Conservation (phyloP, 1,284 basidiomycete species). For the Meripilus lineatus region DNA sequence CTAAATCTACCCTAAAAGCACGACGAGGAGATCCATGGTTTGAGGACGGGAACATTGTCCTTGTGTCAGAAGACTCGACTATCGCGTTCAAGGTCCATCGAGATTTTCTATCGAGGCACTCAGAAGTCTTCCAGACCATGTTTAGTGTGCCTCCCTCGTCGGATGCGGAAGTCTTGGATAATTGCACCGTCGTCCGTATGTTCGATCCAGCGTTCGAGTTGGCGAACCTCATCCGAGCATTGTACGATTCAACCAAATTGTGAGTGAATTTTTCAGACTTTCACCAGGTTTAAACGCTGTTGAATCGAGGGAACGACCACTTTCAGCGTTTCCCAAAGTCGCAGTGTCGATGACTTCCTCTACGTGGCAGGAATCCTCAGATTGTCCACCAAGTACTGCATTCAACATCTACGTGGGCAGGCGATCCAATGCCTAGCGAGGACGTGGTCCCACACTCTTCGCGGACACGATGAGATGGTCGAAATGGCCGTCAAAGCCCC, state of each 20-base stretch:
- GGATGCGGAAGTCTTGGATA: constrained; percentile 35
- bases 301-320: not conserved
- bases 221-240: constrained; percentile 45
- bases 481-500: constrained; percentile 41
- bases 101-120: constrained; percentile 53
- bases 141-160: constrained; percentile 42
- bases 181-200: constrained; percentile 48
- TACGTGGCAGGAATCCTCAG: constrained; percentile 49
- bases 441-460: constrained; percentile 49
- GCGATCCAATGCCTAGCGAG: constrained; percentile 45
- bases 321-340: constrained; percentile 33
- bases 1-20: not conserved
- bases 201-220: constrained; percentile 50
- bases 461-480: constrained; percentile 54
- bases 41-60: constrained; percentile 53
- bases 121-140: constrained; percentile 57
- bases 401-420: constrained; percentile 41
- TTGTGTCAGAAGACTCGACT: constrained; percentile 35
- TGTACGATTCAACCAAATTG: constrained; percentile 48
- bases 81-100: constrained; percentile 53
- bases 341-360: constrained; percentile 46
- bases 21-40: constrained; percentile 46
- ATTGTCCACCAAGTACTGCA: constrained; percentile 55
- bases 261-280: constrained; percentile 29
- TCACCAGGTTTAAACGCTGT: constrained; percentile 2